Evolutionary conservation across 2,329 filamentous ascomycete genomes (phyloP), one percentile per base, ranked within the genome.

Genomic region (Coniella lustricola): DNA sequence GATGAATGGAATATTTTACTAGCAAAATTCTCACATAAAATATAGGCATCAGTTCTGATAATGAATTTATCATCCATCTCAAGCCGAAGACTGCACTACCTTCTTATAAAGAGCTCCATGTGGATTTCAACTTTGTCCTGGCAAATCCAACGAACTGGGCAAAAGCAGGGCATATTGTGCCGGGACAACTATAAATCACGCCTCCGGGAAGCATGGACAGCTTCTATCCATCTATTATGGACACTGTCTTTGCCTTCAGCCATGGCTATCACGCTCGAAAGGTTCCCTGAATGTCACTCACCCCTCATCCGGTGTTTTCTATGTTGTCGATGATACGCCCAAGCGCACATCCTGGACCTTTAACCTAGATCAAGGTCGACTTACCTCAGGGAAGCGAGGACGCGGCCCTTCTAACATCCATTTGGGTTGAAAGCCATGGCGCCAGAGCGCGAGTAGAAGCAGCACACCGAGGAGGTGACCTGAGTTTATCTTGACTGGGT

Each of bases 401-500:
- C 36, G 29, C 20, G 20, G 18, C 8, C 55, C 60, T 2, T 48
- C 53, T 20, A 72, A 73, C 54, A 57, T 76, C 22, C 65, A n/a
- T n/a, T n/a, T n/a, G n/a, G n/a, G n/a, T n/a, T n/a, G n/a, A n/a
- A n/a, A n/a, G n/a, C n/a, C n/a, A n/a, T n/a, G 25, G 25, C 25
- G 25, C 25, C 25, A 5, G 10, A 69, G 61, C 64, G 67, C 17
- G 67, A 60, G 18, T 67, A 60, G 59, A 62, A 67, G 48, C 65
- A 77, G 13, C 74, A 81, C 54, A 22, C 10, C 17, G 25, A n/a
- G 37, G 17, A 10, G 18, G 44, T 39, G 25, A 72, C 76, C 33
- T 61, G 82, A 25, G 65, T 84, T 2, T 67, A 78, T 47, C 57
- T 85, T 49, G 81, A 85, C 63, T 79, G 74, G 67, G 69, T 66